Conservation (phyloP, 805 yeast genomes). For the Ogataea haglerorum region DNA sequence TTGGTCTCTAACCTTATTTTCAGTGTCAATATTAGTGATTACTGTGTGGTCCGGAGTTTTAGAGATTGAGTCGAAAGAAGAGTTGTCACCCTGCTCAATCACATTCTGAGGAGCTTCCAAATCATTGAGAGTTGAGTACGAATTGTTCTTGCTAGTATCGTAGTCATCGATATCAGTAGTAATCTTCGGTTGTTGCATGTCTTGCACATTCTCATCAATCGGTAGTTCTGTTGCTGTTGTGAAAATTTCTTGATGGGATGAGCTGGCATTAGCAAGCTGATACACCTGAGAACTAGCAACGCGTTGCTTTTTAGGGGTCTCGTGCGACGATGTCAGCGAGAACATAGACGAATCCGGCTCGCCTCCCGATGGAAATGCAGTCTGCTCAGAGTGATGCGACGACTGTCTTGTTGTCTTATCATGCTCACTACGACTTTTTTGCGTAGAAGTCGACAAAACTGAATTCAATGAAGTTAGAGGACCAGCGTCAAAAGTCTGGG, state of each 20-base stretch:
- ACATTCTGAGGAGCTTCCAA: constrained; percentile 11
- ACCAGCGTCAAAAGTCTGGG: too few relatives aligned
- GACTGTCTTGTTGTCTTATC: constrained; percentile 5
- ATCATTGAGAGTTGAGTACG: constrained; percentile 4
- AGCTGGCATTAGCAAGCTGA: constrained; percentile 25
- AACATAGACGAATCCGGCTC: constrained; percentile 16
- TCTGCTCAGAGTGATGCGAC: constrained; percentile 5
- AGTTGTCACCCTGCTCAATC: constrained; percentile 6
- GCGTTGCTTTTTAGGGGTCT: constrained; percentile 3
- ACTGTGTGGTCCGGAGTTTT: constrained; percentile 20
- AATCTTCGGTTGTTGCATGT: neutral
- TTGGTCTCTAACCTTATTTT: neutral
- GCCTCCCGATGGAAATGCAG: constrained; percentile 9
- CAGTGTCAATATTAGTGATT: neutral
- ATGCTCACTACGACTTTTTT: neutral
- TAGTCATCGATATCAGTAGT: neutral
- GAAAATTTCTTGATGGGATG: constrained; percentile 32
- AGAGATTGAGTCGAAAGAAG: constrained; percentile 20
- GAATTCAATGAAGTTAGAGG: too few relatives aligned
- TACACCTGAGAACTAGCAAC: constrained; percentile 18
- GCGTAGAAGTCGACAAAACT: too few relatives aligned
- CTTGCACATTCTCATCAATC: neutral
- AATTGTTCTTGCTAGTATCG: constrained; percentile 3
- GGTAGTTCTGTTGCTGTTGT: constrained; percentile 39
- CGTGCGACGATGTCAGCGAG: constrained; percentile 18